Percentiles rank a stretch among this genome's conserved stretches.
Evolutionary conservation across 305 asterid genomes (phyloP).

Genomic region (Fraxinus platypoda): DNA sequence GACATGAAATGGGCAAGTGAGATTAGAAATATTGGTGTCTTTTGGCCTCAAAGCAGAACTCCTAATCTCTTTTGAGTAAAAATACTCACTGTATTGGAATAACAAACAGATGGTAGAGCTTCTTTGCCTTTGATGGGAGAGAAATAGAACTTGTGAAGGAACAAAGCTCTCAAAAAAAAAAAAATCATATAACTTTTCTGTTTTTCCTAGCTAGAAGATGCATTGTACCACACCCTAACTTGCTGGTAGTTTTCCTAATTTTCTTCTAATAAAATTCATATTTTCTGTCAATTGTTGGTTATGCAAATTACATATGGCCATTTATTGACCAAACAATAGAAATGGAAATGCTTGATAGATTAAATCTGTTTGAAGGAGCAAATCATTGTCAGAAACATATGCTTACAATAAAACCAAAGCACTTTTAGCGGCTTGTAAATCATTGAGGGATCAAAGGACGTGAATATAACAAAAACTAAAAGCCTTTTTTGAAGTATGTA

Average conservation of each 20-base stretch:
- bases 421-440: background rate
- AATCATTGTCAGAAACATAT: background rate
- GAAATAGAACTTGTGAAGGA: background rate
- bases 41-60: background rate
- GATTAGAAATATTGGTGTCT: background rate
- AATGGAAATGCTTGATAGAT: background rate
- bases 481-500: background rate
- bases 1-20: background rate
- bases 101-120: background rate
- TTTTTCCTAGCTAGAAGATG: background rate
- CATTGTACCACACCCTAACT: background rate
- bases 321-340: background rate
- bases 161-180: background rate
- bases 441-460: background rate
- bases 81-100: background rate
- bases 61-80: background rate
- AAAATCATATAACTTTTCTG: background rate
- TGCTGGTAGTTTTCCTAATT: background rate
- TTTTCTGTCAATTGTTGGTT: background rate
- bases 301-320: background rate
- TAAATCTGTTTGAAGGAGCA: background rate
- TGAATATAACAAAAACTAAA: background rate
- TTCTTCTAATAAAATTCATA: background rate
- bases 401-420: background rate
- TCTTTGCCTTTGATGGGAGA: background rate